Base-by-base conservation (phyloP, 2,329 filamentous ascomycete species). In the Ascochyta pisi region DNA sequence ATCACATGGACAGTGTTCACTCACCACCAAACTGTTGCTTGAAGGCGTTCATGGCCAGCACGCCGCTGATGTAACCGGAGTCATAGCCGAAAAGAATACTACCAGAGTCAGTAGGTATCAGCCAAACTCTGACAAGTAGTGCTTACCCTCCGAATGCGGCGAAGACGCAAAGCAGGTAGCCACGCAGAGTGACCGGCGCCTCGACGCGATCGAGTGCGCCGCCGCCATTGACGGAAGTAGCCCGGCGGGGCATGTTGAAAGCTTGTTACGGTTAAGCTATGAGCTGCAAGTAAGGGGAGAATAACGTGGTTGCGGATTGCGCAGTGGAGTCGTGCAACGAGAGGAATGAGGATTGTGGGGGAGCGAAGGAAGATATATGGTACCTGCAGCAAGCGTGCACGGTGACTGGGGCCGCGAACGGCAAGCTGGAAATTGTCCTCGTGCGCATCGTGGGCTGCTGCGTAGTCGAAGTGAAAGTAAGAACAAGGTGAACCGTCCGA, bases 31-130 rank as follows among this genome's bases (percentile, higher is more conserved):
- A 74, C 43, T 68, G 59, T 38, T 71, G 64, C 63, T 74, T 73
- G 65, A 75, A 74, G 52, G 61, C 73, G 53, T 71, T 63, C 74
- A 76, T 76, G 13, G 60, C 84, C 37, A 84, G 77, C 56, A 88
- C 85, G 71, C 86, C 86, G 73, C 86, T 86, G 79, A 90, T 90
- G 78, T 89, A 90, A 65, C 89, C 89, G 38, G 88, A 90, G 69
- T 92, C 89, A 76, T 90, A 92, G 45, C 89, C 89, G 77, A 91
- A 90, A 79, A 91, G 89, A 77, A 91, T 57, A 19, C 54, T 48
- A 16, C 4, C 15, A 0, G 12, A 5, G 6, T 55, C 10, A 50
- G 33, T 33, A 4, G 2, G 1, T 29, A 15, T 5, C 15, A 6
- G 2, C 8, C 10, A 2, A 37, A 6, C 22, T 23, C 12, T 24